Evolutionary conservation across 208 protist genomes (phyloP).

Genomic region (Trypanosoma grayi): DNA sequence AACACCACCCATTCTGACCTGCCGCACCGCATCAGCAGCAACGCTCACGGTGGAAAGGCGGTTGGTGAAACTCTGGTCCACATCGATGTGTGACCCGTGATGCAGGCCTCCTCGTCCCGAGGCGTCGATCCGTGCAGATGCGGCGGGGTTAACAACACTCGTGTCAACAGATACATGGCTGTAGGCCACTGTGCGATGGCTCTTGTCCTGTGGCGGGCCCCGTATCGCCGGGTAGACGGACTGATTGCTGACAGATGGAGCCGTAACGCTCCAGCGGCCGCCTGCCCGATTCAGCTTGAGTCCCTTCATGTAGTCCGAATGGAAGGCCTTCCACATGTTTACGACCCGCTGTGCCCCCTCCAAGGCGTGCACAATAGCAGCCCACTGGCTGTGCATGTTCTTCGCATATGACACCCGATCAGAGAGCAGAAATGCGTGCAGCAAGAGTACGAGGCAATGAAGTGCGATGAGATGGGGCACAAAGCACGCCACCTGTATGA

Average conservation of each 20-base stretch:
- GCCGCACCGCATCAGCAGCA: background rate
- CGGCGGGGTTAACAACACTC: background rate
- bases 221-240: conserved; percentile 13
- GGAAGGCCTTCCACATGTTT: conserved; percentile 43
- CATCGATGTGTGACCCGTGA: background rate
- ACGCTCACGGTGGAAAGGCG: conserved; percentile 12
- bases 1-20: background rate
- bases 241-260: conserved; percentile 60
- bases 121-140: background rate
- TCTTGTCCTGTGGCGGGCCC: background rate
- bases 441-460: conserved; percentile 61
- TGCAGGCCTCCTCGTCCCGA: background rate
- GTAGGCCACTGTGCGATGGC: background rate
- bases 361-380: conserved; percentile 33
- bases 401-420: conserved; percentile 6
- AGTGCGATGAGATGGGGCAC: conserved; percentile 43
- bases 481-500: conserved; percentile 8
- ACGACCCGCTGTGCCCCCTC: conserved; percentile 46
- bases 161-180: background rate
- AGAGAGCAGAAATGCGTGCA: conserved; percentile 66
- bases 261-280: conserved; percentile 26
- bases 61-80: conserved; percentile 25
- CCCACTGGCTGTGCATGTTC: conserved; percentile 8
- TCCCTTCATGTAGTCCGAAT: conserved; percentile 59
- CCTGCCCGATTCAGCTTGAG: conserved; percentile 20